A percentile compares a stretch with the other conserved stretches of the same genome.
Evolutionary conservation across 306 rosid species (phyloP).

Genomic region (Cucurbita pepo): DNA sequence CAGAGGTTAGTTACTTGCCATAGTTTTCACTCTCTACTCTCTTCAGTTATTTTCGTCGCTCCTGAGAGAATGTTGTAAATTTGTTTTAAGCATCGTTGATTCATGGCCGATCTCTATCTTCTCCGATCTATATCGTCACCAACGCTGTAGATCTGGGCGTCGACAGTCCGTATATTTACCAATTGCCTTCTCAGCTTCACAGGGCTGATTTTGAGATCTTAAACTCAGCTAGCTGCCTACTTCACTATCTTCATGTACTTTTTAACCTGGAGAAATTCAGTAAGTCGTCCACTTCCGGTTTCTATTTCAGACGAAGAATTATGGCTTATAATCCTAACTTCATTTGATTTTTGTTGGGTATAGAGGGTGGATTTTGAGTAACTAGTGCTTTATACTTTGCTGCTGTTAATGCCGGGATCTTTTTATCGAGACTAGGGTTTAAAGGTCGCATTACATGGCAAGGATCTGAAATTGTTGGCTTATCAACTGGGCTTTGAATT

Average conservation of each 20-base stretch:
- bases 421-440: conserved; percentile 40
- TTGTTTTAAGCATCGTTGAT: conserved; percentile 1
- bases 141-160: conserved; percentile 53
- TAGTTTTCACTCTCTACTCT: conserved; percentile 9
- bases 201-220: conserved; percentile 28
- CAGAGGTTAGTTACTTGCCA: not conserved
- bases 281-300: conserved; percentile 16
- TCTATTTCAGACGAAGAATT: conserved; percentile 2
- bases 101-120: conserved; percentile 24
- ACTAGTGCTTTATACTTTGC: conserved; percentile 3
- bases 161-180: conserved; percentile 22
- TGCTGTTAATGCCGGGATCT: not conserved
- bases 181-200: conserved; percentile 8
- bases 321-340: conserved; percentile 5
- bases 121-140: conserved; percentile 32
- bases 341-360: conserved; percentile 6
- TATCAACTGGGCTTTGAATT: conserved; percentile 6
- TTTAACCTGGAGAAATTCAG: conserved; percentile 18
- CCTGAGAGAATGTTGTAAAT: conserved; percentile 22
- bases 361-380: not conserved
- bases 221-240: conserved; percentile 8
- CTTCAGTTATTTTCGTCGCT: not conserved
- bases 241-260: conserved; percentile 7
- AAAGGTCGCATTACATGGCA: not conserved
- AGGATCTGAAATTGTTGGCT: conserved; percentile 12